Evolutionary conservation across 73 alveolate species (phyloP).

Genomic region (Blepharisma japonicum): DNA sequence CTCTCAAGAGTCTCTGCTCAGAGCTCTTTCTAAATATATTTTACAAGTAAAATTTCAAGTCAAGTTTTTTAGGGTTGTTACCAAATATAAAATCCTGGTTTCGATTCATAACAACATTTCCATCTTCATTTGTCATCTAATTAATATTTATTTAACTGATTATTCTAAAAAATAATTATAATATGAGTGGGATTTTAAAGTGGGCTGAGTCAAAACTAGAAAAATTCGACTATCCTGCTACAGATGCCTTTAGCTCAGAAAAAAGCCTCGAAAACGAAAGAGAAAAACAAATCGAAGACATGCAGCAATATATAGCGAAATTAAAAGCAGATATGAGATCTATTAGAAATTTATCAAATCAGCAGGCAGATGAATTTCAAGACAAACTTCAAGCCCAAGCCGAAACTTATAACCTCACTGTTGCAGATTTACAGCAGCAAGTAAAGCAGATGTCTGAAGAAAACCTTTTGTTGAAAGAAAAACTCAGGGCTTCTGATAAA

Average conservation of each 20-base stretch:
- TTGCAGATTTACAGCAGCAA: background rate
- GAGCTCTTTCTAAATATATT: background rate
- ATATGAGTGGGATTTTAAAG: conserved; percentile 3
- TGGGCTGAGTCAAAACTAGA: conserved; percentile 20
- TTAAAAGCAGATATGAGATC: conserved; percentile 8
- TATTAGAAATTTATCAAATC: background rate
- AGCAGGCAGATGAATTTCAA: background rate
- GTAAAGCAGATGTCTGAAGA: conserved; percentile 1
- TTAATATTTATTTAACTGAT: no score
- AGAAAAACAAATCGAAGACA: background rate
- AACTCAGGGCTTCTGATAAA: conserved; percentile 18
- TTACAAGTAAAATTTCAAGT: background rate
- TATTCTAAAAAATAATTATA: background rate
- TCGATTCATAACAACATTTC: no score
- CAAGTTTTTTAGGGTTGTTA: background rate
- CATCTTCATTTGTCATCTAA: no score
- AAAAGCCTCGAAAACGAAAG: background rate
- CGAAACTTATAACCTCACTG: background rate
- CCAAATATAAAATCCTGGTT: no score
- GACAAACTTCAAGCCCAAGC: background rate
- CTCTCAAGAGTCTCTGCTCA: conserved; percentile 5
- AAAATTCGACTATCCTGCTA: conserved; percentile 13
- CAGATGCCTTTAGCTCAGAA: background rate
- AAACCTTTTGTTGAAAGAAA: conserved; percentile 11
- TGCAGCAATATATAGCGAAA: background rate